A percentile compares a stretch with the other conserved stretches of the same genome.
phyloP scores from a whole-genome alignment of 768 basidiomycete genomes.

The Pleurotus sapidus region DNA sequence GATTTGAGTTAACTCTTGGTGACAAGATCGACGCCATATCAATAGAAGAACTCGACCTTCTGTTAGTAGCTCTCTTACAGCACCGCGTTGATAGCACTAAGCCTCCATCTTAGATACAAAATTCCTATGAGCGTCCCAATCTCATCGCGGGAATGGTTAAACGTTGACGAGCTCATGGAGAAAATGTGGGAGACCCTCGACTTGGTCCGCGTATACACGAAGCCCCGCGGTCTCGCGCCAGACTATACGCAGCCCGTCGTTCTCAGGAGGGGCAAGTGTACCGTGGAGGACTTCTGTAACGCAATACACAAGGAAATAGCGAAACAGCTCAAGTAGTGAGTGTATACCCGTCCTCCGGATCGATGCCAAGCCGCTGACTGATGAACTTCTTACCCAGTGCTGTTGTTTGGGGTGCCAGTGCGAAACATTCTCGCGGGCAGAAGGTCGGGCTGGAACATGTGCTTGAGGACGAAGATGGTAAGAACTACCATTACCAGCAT shows the following conservation, averaged over 20 bases:
- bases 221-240: conserved; percentile 86
- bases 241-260: conserved; percentile 94
- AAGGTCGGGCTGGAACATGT: conserved; percentile 89
- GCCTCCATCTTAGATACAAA: conserved; percentile 57
- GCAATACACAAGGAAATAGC: conserved; percentile 96
- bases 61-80: conserved; percentile 41
- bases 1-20: neutral
- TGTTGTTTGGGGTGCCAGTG: conserved; percentile 93
- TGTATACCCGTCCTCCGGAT: conserved; percentile 1
- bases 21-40: conserved; percentile 94
- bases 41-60: conserved; percentile 93
- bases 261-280: conserved; percentile 57
- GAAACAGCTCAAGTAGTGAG: conserved; percentile 96
- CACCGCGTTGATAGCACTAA: neutral
- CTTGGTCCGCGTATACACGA: conserved; percentile 95
- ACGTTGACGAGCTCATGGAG: conserved; percentile 91
- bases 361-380: neutral
- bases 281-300: conserved; percentile 89
- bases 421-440: conserved; percentile 96
- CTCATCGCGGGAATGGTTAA: conserved; percentile 93
- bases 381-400: conserved; percentile 45
- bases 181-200: conserved; percentile 93
- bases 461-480: conserved; percentile 87
- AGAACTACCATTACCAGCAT: conserved; percentile 17
- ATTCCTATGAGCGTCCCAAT: conserved; percentile 96